These are phyloP conservation scores for Vaccinium macrocarpon DNA, from an alignment of 148 eudicot genomes.

Conservation along the genomic window DNA sequence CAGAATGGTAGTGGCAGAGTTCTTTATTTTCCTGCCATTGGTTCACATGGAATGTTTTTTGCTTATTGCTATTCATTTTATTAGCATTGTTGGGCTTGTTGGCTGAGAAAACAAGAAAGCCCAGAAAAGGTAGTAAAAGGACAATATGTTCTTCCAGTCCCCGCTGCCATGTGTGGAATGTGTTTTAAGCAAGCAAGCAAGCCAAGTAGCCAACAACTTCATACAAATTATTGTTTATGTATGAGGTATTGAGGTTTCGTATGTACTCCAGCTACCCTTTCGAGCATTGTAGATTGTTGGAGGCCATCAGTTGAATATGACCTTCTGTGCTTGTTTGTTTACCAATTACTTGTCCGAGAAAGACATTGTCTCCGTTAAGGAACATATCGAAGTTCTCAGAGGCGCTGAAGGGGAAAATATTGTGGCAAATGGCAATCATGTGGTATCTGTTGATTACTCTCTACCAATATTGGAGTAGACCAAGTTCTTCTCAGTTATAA, in stretches of 20 bases:
- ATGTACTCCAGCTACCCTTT: not conserved
- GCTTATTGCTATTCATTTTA: not conserved
- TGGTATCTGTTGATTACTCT: not conserved
- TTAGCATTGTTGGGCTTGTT: not conserved
- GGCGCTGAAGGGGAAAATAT: not conserved
- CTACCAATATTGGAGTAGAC: not conserved
- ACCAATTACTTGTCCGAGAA: not conserved
- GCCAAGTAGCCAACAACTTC: not conserved
- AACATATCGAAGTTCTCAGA: not conserved
- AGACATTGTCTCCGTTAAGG: not conserved
- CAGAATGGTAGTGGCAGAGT: not conserved
- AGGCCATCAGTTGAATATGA: not conserved
- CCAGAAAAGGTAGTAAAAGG: not conserved
- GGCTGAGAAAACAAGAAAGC: not conserved
- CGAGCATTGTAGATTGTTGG: not conserved
- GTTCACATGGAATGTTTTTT: not conserved
- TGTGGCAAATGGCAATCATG: not conserved
- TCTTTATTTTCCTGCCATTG: not conserved
- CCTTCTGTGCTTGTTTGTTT: not conserved
- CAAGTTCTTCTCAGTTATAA: not conserved
- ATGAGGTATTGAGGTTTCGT: not conserved
- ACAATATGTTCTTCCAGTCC: not conserved
- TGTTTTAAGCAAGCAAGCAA: not conserved
- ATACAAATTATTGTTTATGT: not conserved
- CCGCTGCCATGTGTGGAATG: slow-evolving; percentile 2